These are phyloP conservation scores for Wakefieldia striispora DNA, from an alignment of 768 basidiomycete species.

Conservation along the genomic window DNA sequence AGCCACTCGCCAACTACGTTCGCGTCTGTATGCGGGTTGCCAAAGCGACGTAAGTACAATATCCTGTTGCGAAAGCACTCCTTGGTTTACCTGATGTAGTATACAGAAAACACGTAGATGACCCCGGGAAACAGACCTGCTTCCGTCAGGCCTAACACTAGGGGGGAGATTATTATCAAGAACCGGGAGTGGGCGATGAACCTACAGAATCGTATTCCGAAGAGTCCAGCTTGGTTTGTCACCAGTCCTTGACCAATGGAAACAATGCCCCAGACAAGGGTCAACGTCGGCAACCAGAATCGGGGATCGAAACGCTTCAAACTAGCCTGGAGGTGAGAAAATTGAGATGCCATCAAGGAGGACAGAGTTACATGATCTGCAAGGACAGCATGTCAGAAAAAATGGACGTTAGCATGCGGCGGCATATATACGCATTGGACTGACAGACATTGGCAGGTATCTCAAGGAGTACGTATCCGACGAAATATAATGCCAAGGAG, in stretches of 20 bases:
- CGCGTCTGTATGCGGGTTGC: conserved; percentile 36
- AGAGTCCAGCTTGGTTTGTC: conserved; percentile 50
- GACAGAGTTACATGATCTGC: too few species aligned
- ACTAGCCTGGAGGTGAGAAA: conserved; percentile 27
- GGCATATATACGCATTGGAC: neutral
- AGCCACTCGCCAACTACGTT: conserved; percentile 60
- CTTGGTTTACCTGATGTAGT: conserved; percentile 44
- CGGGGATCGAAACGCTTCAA: conserved; percentile 60
- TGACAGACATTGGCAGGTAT: conserved; percentile 52
- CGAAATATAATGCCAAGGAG: conserved; percentile 56
- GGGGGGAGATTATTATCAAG: neutral
- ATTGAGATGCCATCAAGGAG: neutral
- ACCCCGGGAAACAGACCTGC: conserved; percentile 62
- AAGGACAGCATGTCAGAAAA: neutral
- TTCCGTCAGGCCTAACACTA: conserved; percentile 57
- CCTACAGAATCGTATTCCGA: conserved; percentile 53
- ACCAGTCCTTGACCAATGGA: conserved; percentile 56
- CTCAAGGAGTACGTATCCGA: conserved; percentile 60
- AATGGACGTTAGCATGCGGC: neutral
- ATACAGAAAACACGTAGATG: conserved; percentile 57
- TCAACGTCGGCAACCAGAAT: conserved; percentile 59
- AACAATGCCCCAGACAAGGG: conserved; percentile 56
- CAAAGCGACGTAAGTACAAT: neutral
- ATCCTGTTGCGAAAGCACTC: neutral
- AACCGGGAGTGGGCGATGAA: conserved; percentile 1